Conservation (phyloP, 305 asterid genomes). For the Rubia peregrina region DNA sequence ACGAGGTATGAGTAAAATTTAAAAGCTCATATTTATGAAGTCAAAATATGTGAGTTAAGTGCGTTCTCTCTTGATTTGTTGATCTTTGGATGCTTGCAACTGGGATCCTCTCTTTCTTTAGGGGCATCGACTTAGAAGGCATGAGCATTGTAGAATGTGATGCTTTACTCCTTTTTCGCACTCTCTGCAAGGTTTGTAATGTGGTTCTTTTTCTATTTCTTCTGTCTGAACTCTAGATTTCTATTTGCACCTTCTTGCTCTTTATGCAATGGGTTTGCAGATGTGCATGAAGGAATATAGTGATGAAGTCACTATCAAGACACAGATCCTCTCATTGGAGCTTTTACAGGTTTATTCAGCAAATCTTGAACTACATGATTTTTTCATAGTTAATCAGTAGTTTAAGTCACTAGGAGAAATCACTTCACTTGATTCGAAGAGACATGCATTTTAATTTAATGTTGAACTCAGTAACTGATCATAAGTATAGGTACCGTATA, state of each 20-base stretch:
- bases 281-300: slow-evolving; percentile 96
- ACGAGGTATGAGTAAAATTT: slow-evolving; percentile 45
- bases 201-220: slow-evolving; percentile 15
- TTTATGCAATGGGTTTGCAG: slow-evolving; percentile 42
- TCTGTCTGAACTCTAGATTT: slow-evolving; percentile 22
- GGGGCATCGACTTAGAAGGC: slow-evolving; percentile 72
- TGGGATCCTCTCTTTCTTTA: slow-evolving; percentile 29
- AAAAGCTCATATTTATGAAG: slow-evolving; percentile 7
- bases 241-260: slow-evolving; percentile 24
- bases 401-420: neutral
- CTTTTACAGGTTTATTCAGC: slow-evolving; percentile 78
- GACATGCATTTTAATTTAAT: neutral
- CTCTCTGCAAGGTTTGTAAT: slow-evolving; percentile 94
- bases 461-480: neutral
- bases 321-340: slow-evolving; percentile 94
- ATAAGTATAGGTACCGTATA: too few relatives aligned
- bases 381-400: neutral
- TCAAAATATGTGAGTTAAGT: slow-evolving; percentile 11
- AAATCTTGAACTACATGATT: slow-evolving; percentile 17
- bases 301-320: slow-evolving; percentile 84
- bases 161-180: slow-evolving; percentile 93
- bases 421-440: slow-evolving; percentile 1
- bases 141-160: slow-evolving; percentile 79
- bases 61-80: slow-evolving; percentile 15
- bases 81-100: slow-evolving; percentile 24